Evolutionary conservation across 352 stramenopile genomes (phyloP).

Genomic region (Globisporangium uncinulatum): DNA sequence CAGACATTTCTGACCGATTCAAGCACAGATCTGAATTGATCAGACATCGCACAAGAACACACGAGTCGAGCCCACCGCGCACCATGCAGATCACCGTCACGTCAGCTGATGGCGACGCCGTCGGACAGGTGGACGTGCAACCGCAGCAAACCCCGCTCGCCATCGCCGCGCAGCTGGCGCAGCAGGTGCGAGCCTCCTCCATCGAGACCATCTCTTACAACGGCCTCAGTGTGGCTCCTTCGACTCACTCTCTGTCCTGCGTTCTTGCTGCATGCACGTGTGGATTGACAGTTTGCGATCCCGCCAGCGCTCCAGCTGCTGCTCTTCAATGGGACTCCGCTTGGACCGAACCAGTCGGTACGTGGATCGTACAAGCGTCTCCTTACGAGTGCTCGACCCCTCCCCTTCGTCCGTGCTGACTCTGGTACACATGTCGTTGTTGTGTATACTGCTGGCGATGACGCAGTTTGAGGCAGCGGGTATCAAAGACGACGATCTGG

Average conservation of each 20-base stretch:
- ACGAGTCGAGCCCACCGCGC: not conserved
- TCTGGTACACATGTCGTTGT: not conserved
- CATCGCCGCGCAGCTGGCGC: slow-evolving; percentile 37
- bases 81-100: slow-evolving; percentile 65
- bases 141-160: slow-evolving; percentile 38
- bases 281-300: slow-evolving; percentile 53
- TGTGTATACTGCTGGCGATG: not conserved
- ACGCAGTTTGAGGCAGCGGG: slow-evolving; percentile 62
- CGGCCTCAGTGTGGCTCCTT: not conserved
- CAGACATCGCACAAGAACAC: slow-evolving; percentile 3
- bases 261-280: slow-evolving; percentile 1
- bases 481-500: slow-evolving; percentile 64
- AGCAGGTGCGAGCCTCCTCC: slow-evolving; percentile 29
- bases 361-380: not conserved
- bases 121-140: slow-evolving; percentile 47
- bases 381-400: not conserved
- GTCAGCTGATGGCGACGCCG: slow-evolving; percentile 50
- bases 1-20: too few species aligned
- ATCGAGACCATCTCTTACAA: not conserved
- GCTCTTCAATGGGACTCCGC: slow-evolving; percentile 50
- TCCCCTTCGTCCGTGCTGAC: not conserved
- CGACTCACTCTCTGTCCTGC: not conserved
- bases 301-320: slow-evolving; percentile 45
- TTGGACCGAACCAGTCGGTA: slow-evolving; percentile 55
- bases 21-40: not conserved